Base-by-base conservation (phyloP, 805 yeast genomes). In the Starmerella floricola region DNA sequence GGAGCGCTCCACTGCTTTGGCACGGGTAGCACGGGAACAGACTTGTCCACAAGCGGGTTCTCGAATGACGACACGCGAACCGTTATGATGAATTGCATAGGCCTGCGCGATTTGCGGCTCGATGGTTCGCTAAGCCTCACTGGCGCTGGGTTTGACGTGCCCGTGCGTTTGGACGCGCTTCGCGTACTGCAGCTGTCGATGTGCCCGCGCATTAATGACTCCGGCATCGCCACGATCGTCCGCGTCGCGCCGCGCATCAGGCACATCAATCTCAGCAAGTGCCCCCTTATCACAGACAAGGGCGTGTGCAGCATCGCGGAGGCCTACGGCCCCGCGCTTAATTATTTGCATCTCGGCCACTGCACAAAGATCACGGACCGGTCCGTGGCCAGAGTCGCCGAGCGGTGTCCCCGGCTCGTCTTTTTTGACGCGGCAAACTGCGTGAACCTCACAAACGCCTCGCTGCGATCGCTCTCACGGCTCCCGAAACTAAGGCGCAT, bases 371-470 rank as follows among this genome's bases (percentile, higher is more conserved):
- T 88, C 44, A 88, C 96, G 1, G 97, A 88, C 63, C 72, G 69
- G 47, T 96, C 96, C 17, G 91, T 91, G 15, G 71, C 74, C 23
- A 68, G 73, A 10, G 66, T 88, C 46, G 82, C 84, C 11, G 71
- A 79, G 49, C 70, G 72, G 36, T 91, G 97, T 56, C 81, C 80
- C 44, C 69, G 95, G 45, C 75, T 88, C 44, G 93, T 84, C 55
- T 88, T 87, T 60, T 84, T 88, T 49, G 98, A 88, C 62, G 73
- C 91, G 46, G 97, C 97, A 13, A 87, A 96, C 61, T 88, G 98
- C 59, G 68, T 79, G 1, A 93, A 84, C 59, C 68, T 88, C 41
- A 86, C 97, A 2, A 84, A 91, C 63, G 72, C 75, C 53, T 76
- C 95, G 1, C 72, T 91, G 32, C 69, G 73, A 32, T 93, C 79